Evolutionary conservation across 2,329 filamentous ascomycete species (phyloP), one percentile per base, ranked within the genome.

Genomic region (Penicillium sumatraense): DNA sequence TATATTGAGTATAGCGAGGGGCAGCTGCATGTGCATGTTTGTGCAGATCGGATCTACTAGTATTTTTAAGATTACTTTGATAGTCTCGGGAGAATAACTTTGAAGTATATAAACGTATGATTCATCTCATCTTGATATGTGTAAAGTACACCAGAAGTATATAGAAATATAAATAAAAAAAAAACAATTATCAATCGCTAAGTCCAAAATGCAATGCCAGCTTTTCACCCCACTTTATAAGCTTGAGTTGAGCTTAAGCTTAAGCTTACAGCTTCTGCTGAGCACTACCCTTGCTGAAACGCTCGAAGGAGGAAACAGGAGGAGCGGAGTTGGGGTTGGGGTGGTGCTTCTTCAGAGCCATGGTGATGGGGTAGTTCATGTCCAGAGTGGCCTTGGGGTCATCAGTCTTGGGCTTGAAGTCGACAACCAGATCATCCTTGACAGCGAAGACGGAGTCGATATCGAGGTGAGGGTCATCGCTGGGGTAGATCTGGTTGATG

Each of bases 391-490:
- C 83, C 72, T 84, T 81, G 59, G 78, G 72, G 60, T 81, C 77
- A 46, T 73, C 70, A 56, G 80, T 73, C 66, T 76, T 74, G 49
- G 83, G 82, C 67, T 77, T 77, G 68, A 86, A 85, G 65, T 86
- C 79, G 42, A 84, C 80, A 48, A 85, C 78, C 36, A 85, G 73
- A 54, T 85, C 83, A 56, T 85, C 81, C 76, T 86, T 86, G 72
- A 86, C 83, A 10, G 83, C 83, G 63, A 85, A 86, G 51, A 86
- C 83, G 45, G 83, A 83, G 73, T 86, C 83, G 61, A 81, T 84
- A 57, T 75, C 72, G 33, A 85, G 77, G 68, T 82, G 83, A 16
- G 79, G 81, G 75, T 86, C 83, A 65, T 84, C 81, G 54, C 77
- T 79, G 63, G 83, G 83, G 72, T 84, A 86, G 66, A 85, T 77